Percentiles rank a stretch among this genome's conserved stretches.
Conservation (phyloP, 306 rosid species). For the Pyrus bretschneideri region DNA sequence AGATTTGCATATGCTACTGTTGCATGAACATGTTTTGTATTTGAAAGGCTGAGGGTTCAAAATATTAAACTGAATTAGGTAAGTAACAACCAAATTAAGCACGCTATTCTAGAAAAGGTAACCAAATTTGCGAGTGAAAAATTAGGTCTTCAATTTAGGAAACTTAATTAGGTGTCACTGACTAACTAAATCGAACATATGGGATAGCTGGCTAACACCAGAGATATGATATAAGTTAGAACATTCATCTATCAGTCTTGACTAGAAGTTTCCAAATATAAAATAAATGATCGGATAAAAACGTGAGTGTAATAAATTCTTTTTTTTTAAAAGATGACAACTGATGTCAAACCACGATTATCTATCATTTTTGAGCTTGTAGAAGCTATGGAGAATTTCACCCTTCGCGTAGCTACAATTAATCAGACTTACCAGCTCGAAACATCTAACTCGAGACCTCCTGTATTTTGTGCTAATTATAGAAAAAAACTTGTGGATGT, state of each 20-base stretch:
- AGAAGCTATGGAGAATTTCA: too few species aligned
- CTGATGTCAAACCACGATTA: too few species aligned
- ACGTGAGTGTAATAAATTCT: not conserved
- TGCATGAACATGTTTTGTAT: slow-evolving; percentile 32
- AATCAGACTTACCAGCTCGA: too few species aligned
- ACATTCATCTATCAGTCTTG: not conserved
- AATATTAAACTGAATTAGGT: slow-evolving; percentile 26
- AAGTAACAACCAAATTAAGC: slow-evolving; percentile 17
- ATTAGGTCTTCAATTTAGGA: slow-evolving; percentile 35
- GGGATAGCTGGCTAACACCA: not conserved
- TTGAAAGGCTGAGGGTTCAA: slow-evolving; percentile 20
- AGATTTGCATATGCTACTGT: slow-evolving; percentile 12
- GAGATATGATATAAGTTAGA: not conserved
- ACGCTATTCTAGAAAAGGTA: not conserved
- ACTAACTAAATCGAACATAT: not conserved
- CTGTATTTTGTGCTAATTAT: not conserved
- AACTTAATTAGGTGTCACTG: not conserved
- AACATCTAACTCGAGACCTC: too few species aligned
- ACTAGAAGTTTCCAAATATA: not conserved
- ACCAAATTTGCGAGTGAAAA: slow-evolving; percentile 1
- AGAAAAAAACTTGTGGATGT: not conserved
- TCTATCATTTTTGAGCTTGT: too few species aligned
- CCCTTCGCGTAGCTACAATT: too few species aligned
- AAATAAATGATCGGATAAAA: not conserved
- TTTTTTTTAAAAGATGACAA: too few species aligned